These are phyloP conservation scores for Entomortierella chlamydospora DNA, from an alignment of 192 early-diverging fungal species.

Conservation along the genomic window DNA sequence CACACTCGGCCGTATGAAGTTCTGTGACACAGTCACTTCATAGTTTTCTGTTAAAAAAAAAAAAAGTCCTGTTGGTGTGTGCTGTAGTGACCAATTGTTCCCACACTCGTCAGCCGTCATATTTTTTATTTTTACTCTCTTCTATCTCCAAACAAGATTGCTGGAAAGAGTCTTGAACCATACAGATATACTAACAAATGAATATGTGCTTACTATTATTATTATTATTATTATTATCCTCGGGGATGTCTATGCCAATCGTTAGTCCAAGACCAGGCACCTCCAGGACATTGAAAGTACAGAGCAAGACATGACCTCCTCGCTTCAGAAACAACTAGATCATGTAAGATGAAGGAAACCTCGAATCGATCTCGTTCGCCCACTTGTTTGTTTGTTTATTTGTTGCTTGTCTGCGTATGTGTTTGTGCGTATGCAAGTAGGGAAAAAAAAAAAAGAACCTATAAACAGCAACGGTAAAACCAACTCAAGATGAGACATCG, in stretches of 20 bases:
- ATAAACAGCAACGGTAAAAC: too few relatives aligned
- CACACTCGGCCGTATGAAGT: neutral
- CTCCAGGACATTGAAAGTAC: constrained; percentile 53
- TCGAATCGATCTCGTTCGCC: neutral
- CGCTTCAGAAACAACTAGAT: constrained; percentile 56
- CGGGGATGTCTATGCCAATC: neutral
- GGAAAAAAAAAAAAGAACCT: too few relatives aligned
- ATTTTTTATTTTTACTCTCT: neutral
- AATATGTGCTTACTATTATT: neutral
- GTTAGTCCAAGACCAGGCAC: constrained; percentile 43
- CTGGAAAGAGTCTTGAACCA: too few relatives aligned
- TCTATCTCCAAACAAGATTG: neutral
- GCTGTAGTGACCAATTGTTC: constrained; percentile 2
- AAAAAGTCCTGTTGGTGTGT: too few relatives aligned
- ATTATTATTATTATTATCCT: neutral
- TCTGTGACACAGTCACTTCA: constrained; percentile 9
- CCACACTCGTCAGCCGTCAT: constrained; percentile 3
- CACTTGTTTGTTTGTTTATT: neutral
- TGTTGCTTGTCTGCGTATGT: neutral
- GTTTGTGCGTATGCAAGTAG: too few relatives aligned
- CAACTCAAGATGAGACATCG: too few relatives aligned
- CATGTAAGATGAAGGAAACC: constrained; percentile 52
- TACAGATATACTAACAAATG: neutral
- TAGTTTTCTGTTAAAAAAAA: neutral
- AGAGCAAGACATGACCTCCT: constrained; percentile 54